Evolutionary conservation across 2,329 filamentous ascomycete genomes (phyloP).

Genomic region (Shiraia sp.): DNA sequence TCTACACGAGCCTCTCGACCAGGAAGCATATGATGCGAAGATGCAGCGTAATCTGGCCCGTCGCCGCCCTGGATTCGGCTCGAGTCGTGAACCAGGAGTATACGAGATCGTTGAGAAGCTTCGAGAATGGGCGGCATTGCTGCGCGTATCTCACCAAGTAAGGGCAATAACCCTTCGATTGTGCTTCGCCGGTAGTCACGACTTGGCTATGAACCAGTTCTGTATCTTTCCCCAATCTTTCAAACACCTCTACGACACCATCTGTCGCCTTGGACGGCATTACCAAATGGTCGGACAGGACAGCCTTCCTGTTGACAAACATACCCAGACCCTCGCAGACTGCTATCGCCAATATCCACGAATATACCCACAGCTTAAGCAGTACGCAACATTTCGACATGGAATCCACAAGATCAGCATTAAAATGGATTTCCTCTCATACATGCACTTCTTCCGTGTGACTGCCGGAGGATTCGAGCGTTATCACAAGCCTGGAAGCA

Average conservation of each 20-base stretch:
- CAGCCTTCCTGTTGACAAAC: conserved; percentile 10
- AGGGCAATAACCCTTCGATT: conserved; percentile 24
- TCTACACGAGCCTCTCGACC: conserved; percentile 8
- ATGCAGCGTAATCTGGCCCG: background rate
- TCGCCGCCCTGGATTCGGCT: background rate
- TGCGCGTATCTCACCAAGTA: conserved; percentile 28
- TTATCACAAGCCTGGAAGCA: background rate
- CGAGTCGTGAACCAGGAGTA: background rate
- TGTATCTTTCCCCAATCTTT: conserved; percentile 3
- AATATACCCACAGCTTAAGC: conserved; percentile 25
- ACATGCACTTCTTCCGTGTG: conserved; percentile 36
- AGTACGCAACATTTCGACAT: conserved; percentile 28
- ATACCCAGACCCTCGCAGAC: conserved; percentile 4
- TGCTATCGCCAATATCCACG: conserved; percentile 21
- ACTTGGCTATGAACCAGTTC: conserved; percentile 3
- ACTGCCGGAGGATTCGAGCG: conserved; percentile 12
- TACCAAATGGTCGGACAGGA: conserved; percentile 17
- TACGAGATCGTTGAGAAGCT: conserved; percentile 24
- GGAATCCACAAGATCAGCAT: conserved; percentile 30
- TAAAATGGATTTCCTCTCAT: conserved; percentile 17
- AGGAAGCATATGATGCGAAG: background rate
- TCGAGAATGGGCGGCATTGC: conserved; percentile 16
- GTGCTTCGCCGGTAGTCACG: conserved; percentile 20
- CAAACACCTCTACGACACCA: background rate
- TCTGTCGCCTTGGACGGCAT: conserved; percentile 16